Conservation (phyloP, 768 basidiomycete genomes). For the Hygrophoropsis aurantiaca region DNA sequence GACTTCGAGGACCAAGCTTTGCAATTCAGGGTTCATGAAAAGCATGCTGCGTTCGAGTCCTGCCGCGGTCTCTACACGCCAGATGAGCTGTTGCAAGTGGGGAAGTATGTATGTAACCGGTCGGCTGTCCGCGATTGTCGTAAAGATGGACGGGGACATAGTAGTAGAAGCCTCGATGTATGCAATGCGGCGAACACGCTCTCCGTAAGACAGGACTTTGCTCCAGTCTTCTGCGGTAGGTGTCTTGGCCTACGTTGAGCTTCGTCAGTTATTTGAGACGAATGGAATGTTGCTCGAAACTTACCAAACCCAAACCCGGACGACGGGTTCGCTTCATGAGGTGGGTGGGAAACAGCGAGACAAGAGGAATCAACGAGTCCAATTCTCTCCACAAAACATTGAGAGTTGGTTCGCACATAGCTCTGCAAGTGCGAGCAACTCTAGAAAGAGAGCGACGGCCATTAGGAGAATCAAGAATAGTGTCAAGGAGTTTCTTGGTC, state of each 20-base stretch:
- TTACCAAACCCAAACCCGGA: constrained; percentile 76
- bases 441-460: constrained; percentile 70
- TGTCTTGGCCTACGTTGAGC: constrained; percentile 44
- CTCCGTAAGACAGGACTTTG: constrained; percentile 61
- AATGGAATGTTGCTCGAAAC: constrained; percentile 24
- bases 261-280: constrained; percentile 7
- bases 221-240: constrained; percentile 74
- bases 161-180: constrained; percentile 70
- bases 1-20: constrained; percentile 61
- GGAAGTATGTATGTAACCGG: constrained; percentile 68
- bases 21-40: constrained; percentile 67
- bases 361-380: constrained; percentile 69
- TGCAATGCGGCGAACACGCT: constrained; percentile 64
- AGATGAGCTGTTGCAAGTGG: constrained; percentile 64
- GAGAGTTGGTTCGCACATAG: constrained; percentile 71
- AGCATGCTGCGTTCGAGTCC: constrained; percentile 63
- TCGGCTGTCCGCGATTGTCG: constrained; percentile 62
- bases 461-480: constrained; percentile 54
- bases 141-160: constrained; percentile 64
- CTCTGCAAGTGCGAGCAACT: constrained; percentile 72
- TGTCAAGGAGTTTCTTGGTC: constrained; percentile 50
- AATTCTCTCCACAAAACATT: constrained; percentile 76
- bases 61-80: constrained; percentile 68
- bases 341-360: constrained; percentile 68
- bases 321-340: constrained; percentile 68